Evolutionary conservation across 257 asterid species (phyloP), one percentile per base, ranked within the genome.

Genomic region (Petunia axillaris): DNA sequence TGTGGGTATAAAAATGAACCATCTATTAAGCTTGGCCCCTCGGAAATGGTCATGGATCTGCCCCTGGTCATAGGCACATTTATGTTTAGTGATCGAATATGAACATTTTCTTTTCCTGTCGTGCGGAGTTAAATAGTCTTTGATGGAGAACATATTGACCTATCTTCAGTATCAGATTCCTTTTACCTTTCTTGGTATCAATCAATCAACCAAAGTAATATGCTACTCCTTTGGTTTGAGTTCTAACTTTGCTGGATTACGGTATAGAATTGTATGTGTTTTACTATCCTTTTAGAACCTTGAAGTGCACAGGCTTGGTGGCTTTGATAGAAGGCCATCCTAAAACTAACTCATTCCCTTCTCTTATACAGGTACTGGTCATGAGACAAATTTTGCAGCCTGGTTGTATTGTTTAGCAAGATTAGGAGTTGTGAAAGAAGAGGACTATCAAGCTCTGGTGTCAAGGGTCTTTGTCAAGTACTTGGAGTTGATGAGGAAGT

Each of bases 381-480:
- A 93, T 46, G 98, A 93, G 89, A 95, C 98, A 43, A 95, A 95
- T 85, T 95, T 91, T 67, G 92, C 95, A 7, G 97, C 98, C 15
- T 95, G 95, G 98, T 79, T 95, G 84, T 95, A 91, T 85, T 95
- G 98, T 87, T 87, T 93, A 59, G 98, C 97, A 57, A 90, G 90
- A 84, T 81, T 91, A 83, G 93, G 88, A 43, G 57, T 93, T 79
- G 87, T 93, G 81, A 86, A 82, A 83, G 98, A 95, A 83, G 97
- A 93, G 83, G 98, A 95, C 85, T 95, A 87, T 81, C 95, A 67
- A 79, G 98, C 98, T 52, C 84, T 93, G 86, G 98, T 95, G 55
- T 86, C 90, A 46, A 89, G 87, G 87, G 91, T 91, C 67, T 95
- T 93, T 57, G 84, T 87, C 71, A 91, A 90, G 70, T 95, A 95